Evolutionary conservation across 306 rosid species (phyloP), one percentile per base, ranked within the genome.

Genomic region (Cajanus cajan): DNA sequence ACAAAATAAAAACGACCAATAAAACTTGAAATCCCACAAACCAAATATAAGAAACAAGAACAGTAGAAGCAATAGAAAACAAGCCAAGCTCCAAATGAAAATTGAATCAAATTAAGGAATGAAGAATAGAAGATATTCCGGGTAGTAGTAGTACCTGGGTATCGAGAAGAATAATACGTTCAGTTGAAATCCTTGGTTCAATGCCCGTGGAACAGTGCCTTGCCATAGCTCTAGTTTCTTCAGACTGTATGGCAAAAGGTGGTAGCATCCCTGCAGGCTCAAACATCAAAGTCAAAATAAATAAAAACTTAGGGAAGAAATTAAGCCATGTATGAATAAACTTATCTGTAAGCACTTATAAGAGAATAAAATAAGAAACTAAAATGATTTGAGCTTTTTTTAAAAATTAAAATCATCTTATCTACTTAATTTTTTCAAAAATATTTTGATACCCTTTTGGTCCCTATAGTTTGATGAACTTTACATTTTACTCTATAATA

Each of bases 181-280:
- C 97, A 34, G 94, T 21, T 39, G 98, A 90, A 47, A 94, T 80
- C 85, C 97, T 78, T 9, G 98, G 98, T 76, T 94, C 98, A 67
- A 94, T 92, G 36, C 97, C 98, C 19, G 84, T n/a, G 8, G 96
- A 91, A 75, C 92, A 89, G 73, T 94, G 96, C 85, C 92, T 94
- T 41, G 95, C 93, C 95, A 86, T 87, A 21, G 92, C 90, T 80
- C 84, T 90, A 21, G 79, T 87, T 13, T 94, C 98, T 79, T 91
- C 96, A 31, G 96, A 82, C 72, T 86, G 90, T 67, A 81, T 64
- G 7, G 89, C 64, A 78, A 90, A 91, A 47, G 97, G 93, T 16
- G 94, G 98, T 33, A 94, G 72, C 96, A 94, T 94, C 36, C 98
- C 98, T 91, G 88, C 13, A 76, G 25, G 39, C 47, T 24, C 70